Percentiles rank a stretch among this genome's conserved stretches.
phyloP scores from a whole-genome alignment of 345 rosid species.

The Lumnitzera racemosa region DNA sequence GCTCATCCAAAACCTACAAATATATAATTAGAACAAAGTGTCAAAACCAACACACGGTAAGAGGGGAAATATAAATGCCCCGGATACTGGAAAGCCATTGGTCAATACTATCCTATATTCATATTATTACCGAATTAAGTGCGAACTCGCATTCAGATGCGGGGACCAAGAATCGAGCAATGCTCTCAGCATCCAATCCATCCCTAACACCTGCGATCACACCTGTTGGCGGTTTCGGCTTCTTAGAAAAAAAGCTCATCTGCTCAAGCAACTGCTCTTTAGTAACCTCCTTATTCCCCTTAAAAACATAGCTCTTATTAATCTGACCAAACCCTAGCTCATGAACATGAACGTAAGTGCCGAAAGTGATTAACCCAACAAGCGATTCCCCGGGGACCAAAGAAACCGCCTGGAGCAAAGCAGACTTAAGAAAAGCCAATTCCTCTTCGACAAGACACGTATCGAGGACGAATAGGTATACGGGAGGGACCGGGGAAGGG shows the following conservation, averaged over 20 bases:
- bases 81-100: background rate
- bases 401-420: constrained; percentile 71
- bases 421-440: constrained; percentile 63
- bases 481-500: constrained; percentile 41
- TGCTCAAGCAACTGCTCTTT: constrained; percentile 84
- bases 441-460: constrained; percentile 87
- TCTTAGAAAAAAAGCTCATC: constrained; percentile 67
- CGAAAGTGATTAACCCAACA: constrained; percentile 77
- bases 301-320: constrained; percentile 69
- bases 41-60: background rate
- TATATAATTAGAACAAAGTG: background rate
- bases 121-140: constrained; percentile 49
- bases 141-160: constrained; percentile 79
- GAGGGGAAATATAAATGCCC: background rate
- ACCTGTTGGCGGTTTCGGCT: constrained; percentile 70
- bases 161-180: constrained; percentile 82
- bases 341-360: constrained; percentile 67
- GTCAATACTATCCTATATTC: background rate
- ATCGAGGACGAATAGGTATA: constrained; percentile 74
- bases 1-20: constrained; percentile 73
- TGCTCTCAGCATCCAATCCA: constrained; percentile 80
- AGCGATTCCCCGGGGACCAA: constrained; percentile 66
- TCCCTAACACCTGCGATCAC: constrained; percentile 85
- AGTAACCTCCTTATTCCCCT: constrained; percentile 66
- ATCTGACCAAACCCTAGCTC: constrained; percentile 75